Conservation (phyloP, 1,284 basidiomycete species). For the Cronartium quercuum region DNA sequence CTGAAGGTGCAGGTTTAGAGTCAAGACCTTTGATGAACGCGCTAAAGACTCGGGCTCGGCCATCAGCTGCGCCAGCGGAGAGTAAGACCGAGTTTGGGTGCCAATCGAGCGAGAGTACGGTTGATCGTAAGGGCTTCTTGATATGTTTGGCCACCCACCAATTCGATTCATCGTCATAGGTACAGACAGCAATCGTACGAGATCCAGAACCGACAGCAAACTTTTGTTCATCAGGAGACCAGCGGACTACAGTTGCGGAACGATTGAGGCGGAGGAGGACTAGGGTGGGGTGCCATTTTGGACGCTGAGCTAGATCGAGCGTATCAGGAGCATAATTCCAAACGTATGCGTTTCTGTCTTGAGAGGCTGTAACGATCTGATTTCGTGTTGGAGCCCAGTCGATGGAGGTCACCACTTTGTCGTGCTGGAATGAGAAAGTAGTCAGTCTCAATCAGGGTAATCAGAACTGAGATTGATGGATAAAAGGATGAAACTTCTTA, state of each 20-base stretch:
- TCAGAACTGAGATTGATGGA: background rate
- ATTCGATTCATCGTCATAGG: slow-evolving; percentile 91
- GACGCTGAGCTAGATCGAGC: slow-evolving; percentile 63
- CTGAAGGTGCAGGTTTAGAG: slow-evolving; percentile 73
- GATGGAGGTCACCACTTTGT: slow-evolving; percentile 95
- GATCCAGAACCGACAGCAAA: slow-evolving; percentile 98
- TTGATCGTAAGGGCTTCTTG: slow-evolving; percentile 92
- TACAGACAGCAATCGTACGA: slow-evolving; percentile 85
- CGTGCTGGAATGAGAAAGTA: slow-evolving; percentile 62
- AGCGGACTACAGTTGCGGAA: slow-evolving; percentile 88
- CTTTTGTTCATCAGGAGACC: slow-evolving; percentile 97
- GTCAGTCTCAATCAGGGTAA: slow-evolving; percentile 14
- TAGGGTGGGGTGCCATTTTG: slow-evolving; percentile 91
- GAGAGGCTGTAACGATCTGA: slow-evolving; percentile 94
- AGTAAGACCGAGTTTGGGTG: slow-evolving; percentile 95
- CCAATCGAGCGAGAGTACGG: slow-evolving; percentile 91
- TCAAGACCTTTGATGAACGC: slow-evolving; percentile 99
- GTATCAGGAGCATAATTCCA: slow-evolving; percentile 69
- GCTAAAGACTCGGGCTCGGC: slow-evolving; percentile 94
- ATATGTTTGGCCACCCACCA: slow-evolving; percentile 99
- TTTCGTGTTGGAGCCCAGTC: slow-evolving; percentile 97
- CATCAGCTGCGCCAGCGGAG: slow-evolving; percentile 88
- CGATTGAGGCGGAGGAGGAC: slow-evolving; percentile 91
- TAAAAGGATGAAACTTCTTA: no score
- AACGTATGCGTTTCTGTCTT: slow-evolving; percentile 98